Conservation (phyloP, 208 protist species). For the Trypanosomatidae sp. region DNA sequence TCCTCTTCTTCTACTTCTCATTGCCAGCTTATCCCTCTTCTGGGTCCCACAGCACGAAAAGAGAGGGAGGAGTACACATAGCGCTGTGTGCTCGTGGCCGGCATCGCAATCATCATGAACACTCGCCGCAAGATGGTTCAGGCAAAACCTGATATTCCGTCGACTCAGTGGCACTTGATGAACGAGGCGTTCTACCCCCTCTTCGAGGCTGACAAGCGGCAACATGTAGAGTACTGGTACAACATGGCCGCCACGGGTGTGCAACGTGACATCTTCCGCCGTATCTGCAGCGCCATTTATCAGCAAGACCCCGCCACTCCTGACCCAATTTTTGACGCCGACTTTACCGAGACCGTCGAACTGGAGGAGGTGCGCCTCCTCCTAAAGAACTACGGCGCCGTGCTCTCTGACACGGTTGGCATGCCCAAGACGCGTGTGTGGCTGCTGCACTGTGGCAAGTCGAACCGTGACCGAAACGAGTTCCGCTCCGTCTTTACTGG, state of each 20-base stretch:
- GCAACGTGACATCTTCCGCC: slow-evolving; percentile 76
- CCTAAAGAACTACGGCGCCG: slow-evolving; percentile 63
- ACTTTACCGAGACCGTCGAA: slow-evolving; percentile 34
- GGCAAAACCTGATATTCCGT: slow-evolving; percentile 46
- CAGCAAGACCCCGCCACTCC: slow-evolving; percentile 33
- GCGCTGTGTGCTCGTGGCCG: not conserved
- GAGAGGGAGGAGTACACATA: not conserved
- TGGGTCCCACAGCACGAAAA: not conserved
- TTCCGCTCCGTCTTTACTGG: slow-evolving; percentile 86
- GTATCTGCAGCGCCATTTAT: slow-evolving; percentile 80
- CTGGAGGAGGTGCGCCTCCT: slow-evolving; percentile 55
- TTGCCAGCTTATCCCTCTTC: not conserved
- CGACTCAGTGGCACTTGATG: slow-evolving; percentile 82
- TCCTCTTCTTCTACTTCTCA: not conserved
- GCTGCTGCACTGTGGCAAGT: slow-evolving; percentile 50
- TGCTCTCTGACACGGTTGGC: slow-evolving; percentile 50
- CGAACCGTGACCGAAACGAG: slow-evolving; percentile 40
- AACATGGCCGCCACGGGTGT: slow-evolving; percentile 72
- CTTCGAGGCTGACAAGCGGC: slow-evolving; percentile 39
- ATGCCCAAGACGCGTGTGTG: slow-evolving; percentile 59
- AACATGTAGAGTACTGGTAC: slow-evolving; percentile 88
- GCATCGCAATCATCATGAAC: slow-evolving; percentile 56
- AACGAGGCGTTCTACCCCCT: slow-evolving; percentile 70
- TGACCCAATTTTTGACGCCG: slow-evolving; percentile 34
- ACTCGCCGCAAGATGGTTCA: slow-evolving; percentile 63